These are phyloP conservation scores for Fusarium sp. DNA, from an alignment of 2,329 filamentous ascomycete genomes.

Conservation along the genomic window DNA sequence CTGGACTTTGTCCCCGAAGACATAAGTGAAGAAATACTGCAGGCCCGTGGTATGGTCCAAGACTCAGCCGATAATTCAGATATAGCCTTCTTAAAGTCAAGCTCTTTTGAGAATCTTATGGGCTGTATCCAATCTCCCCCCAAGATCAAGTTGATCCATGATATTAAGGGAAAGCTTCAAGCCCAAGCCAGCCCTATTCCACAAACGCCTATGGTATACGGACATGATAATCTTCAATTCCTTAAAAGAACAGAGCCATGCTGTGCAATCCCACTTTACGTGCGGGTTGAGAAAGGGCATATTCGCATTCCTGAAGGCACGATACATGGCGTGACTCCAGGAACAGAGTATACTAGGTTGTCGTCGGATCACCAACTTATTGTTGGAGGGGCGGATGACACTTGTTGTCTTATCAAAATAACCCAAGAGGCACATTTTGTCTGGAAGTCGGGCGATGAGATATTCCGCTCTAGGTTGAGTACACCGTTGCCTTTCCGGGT, in stretches of 20 bases:
- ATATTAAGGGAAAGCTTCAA: slow-evolving; percentile 1
- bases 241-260: slow-evolving; percentile 18
- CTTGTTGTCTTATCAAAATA: background rate
- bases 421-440: background rate
- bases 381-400: background rate
- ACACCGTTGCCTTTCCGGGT: background rate
- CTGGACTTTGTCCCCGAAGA: no score
- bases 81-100: no score
- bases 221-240: slow-evolving; percentile 15
- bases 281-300: background rate
- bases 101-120: no score
- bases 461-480: slow-evolving; percentile 6
- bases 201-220: slow-evolving; percentile 16
- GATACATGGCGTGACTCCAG: background rate
- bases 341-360: background rate
- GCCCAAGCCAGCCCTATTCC: background rate
- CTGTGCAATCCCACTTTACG: background rate
- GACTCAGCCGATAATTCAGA: no score
- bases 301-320: slow-evolving; percentile 11
- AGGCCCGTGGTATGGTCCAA: no score
- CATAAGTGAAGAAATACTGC: no score
- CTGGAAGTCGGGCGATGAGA: slow-evolving; percentile 8
- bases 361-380: background rate
- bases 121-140: no score
- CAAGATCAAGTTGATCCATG: no score